Evolutionary conservation across 2,329 filamentous ascomycete species (phyloP), one percentile per base, ranked within the genome.

Genomic region (Fusarium neocosmosporiellum): DNA sequence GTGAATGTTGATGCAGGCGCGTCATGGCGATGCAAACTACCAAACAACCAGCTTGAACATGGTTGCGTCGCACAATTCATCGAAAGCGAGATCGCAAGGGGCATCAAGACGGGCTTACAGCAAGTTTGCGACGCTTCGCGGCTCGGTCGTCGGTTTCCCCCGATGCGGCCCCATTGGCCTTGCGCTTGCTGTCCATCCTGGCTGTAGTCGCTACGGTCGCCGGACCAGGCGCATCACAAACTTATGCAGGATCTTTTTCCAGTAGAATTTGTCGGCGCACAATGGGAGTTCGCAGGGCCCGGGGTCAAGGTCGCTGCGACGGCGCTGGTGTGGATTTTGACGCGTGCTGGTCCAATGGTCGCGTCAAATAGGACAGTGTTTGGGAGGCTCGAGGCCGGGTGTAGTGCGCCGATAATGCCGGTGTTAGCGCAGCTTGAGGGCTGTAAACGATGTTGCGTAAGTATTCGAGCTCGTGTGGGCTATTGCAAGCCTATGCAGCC

Each of bases 141-240:
- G 85, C 85, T 77, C 88, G 86, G 75, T 90, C 87, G 61, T 86
- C 85, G 65, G 81, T 80, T 66, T 89, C 87, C 54, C 81, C 81
- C 59, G 79, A 70, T 64, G 83, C 83, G 66, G 81, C 79, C 70
- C 85, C 84, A 77, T 86, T 86, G 59, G 86, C 86, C 77, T 89
- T 90, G 73, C 88, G 86, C 82, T 90, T 90, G 79, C 83, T 84
- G 73, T 90, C 88, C 88, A 90, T 90, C 54, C 71, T 80, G 72
- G 71, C 63, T 65, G 66, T 65, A 54, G 70, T 73, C 34, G 65
- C 64, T 70, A 68, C 43, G 67, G 61, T 79, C 75, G 78, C 77
- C 39, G 67, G 64, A 70, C 63, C 69, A 59, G 58, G 74, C 74
- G 72, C 80, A 81, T 80, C 65, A 78, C 73, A 78, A 62, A 63